phyloP scores from a whole-genome alignment of 139 green algal genomes.

The Chlorella sp. region DNA sequence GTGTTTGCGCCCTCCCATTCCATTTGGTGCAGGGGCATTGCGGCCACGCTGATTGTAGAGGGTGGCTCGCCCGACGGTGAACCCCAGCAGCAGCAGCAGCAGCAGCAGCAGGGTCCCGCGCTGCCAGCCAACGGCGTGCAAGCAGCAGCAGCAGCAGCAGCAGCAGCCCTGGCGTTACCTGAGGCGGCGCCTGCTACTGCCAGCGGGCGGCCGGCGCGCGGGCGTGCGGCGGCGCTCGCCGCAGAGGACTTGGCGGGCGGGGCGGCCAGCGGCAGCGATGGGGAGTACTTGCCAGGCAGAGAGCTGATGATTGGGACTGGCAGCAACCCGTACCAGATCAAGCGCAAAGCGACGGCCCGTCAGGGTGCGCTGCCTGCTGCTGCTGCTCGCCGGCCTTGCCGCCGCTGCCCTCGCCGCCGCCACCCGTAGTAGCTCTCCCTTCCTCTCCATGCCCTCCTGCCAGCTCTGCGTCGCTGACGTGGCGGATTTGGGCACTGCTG shows the following conservation, averaged over 20 bases:
- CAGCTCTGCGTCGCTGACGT: too few relatives aligned
- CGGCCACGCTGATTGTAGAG: conserved; percentile 3
- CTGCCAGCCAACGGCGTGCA: background rate
- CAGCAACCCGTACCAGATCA: conserved; percentile 1
- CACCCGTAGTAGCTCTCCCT: background rate
- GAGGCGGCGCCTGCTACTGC: background rate
- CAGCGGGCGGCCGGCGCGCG: background rate
- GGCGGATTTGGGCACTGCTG: background rate
- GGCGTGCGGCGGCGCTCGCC: background rate
- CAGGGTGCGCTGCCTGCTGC: background rate
- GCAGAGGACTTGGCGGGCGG: background rate
- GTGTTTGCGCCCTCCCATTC: too few relatives aligned
- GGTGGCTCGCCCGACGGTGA: background rate
- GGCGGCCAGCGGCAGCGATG: conserved; percentile 16
- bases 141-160: background rate
- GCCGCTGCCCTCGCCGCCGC: background rate
- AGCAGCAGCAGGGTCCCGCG: background rate
- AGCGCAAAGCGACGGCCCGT: background rate
- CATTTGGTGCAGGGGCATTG: background rate
- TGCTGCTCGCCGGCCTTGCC: background rate
- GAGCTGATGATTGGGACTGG: background rate
- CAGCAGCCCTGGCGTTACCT: too few relatives aligned
- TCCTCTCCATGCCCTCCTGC: background rate
- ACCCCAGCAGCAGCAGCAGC: background rate
- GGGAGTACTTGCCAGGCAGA: background rate